Evolutionary conservation across 768 basidiomycete genomes (phyloP), one percentile per base, ranked within the genome.

Genomic region (Boletus rex-veris): DNA sequence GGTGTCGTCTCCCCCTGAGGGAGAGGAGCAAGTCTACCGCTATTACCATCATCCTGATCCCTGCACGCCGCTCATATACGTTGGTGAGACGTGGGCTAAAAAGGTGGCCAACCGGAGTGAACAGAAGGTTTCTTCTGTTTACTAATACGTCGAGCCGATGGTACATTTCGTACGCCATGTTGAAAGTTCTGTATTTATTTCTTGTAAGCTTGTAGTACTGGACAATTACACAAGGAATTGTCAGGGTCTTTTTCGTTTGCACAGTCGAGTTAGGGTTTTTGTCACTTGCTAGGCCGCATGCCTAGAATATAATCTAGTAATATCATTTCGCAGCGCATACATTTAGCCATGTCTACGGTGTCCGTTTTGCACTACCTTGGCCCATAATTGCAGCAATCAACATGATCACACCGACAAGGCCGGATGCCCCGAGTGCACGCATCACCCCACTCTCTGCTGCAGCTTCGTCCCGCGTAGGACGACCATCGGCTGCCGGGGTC

Each of bases 351-450:
- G 11, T 39, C 49, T 61, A 64, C 10, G 40, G 54, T 31, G 55
- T 54, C 56, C 52, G 55, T 46, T 54, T 64, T 18, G 65, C 50
- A 54, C 33, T 44, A 35, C 33, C 14, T 35, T 35, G 33, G 41
- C 53, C 43, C 9, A 51, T 49, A 15, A 65, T 44, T 15, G 63
- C 53, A 21, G 69, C 39, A 30, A 68, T 43, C 24, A 71, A 59
- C 43, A 68, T 42, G 31, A 68, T 71, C 19, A 71, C 21, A 10
- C 59, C 57, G 18, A 71, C 50, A 4, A 68, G 58, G 3, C 64
- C 67, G 11, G 69, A 59, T n/a, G 67, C 69, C 0, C 61, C 66
- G 16, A 68, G 62, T 10, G 60, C 64, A 9, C 67, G 67, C 47
- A 66, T 43, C 14, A 58, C 7, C 12, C 55, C 57, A 21, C 69